These are phyloP conservation scores for Trypanosoma cruzi DNA, from an alignment of 208 protist species.

Conservation along the genomic window DNA sequence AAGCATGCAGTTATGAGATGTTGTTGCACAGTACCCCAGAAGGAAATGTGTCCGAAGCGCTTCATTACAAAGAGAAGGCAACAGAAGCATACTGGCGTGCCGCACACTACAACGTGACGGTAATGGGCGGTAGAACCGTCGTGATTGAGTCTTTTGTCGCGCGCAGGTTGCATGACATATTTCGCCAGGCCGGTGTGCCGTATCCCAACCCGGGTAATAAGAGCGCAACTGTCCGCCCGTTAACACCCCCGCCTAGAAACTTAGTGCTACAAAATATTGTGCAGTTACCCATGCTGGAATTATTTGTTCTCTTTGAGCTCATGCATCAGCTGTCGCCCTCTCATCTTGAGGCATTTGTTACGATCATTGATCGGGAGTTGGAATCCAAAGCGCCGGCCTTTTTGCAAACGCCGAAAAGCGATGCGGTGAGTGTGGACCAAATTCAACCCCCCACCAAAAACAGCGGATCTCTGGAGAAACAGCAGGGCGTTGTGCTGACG, in stretches of 20 bases:
- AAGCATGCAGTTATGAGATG: conserved; percentile 72
- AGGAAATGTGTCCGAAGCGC: not conserved
- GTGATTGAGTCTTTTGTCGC: conserved; percentile 51
- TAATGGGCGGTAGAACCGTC: conserved; percentile 49
- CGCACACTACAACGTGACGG: conserved; percentile 49
- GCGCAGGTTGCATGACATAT: conserved; percentile 52
- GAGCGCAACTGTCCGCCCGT: conserved; percentile 27
- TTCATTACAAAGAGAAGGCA: conserved; percentile 14
- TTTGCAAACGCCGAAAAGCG: not conserved
- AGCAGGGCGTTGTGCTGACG: not conserved
- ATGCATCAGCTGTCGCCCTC: conserved; percentile 38
- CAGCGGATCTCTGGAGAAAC: not conserved
- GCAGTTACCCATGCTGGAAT: conserved; percentile 46
- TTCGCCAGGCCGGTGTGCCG: conserved; percentile 26
- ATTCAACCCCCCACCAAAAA: not conserved
- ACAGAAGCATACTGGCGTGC: conserved; percentile 57
- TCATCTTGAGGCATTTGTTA: conserved; percentile 28
- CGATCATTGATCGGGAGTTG: conserved; percentile 20
- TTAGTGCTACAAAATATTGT: conserved; percentile 41
- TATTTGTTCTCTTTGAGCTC: conserved; percentile 40
- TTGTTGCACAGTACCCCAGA: conserved; percentile 17
- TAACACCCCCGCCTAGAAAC: conserved; percentile 21
- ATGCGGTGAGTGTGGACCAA: not conserved
- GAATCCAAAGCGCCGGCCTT: not conserved
- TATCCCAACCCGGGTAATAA: conserved; percentile 44